Conservation (phyloP, 768 basidiomycete genomes). For the Termitomyces titanicus region DNA sequence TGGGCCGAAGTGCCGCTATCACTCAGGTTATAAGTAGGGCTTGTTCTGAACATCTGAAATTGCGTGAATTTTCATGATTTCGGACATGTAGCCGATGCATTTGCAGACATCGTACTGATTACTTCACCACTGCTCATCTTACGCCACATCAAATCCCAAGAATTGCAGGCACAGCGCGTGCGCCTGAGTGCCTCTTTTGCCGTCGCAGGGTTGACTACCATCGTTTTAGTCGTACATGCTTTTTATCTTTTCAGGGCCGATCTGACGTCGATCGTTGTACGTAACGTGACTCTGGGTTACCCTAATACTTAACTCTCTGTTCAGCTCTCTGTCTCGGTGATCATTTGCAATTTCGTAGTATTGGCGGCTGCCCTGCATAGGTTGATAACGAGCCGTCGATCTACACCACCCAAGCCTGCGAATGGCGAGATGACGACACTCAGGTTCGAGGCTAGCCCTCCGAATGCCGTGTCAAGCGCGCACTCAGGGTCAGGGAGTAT, state of each 20-base stretch:
- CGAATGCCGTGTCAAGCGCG: too few relatives aligned
- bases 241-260: slow-evolving; percentile 2
- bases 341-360: slow-evolving; percentile 9
- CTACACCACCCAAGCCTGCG: too few relatives aligned
- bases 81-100: slow-evolving; percentile 6
- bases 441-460: too few relatives aligned
- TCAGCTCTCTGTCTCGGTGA: slow-evolving; percentile 8
- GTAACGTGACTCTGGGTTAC: slow-evolving; percentile 2
- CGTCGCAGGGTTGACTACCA: slow-evolving; percentile 2
- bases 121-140: slow-evolving; percentile 2
- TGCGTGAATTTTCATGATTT: neutral
- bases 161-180: neutral
- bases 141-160: slow-evolving; percentile 4
- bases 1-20: slow-evolving; percentile 3
- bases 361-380: slow-evolving; percentile 1
- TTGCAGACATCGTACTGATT: slow-evolving; percentile 6
- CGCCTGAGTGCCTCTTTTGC: slow-evolving; percentile 4
- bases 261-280: neutral
- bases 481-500: too few relatives aligned
- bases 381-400: neutral
- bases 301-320: neutral
- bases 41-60: neutral
- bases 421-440: too few relatives aligned
- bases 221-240: slow-evolving; percentile 9
- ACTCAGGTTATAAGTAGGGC: slow-evolving; percentile 3